These are phyloP conservation scores for Didymella exigua DNA, from an alignment of 2,329 filamentous ascomycete genomes.

Conservation along the genomic window DNA sequence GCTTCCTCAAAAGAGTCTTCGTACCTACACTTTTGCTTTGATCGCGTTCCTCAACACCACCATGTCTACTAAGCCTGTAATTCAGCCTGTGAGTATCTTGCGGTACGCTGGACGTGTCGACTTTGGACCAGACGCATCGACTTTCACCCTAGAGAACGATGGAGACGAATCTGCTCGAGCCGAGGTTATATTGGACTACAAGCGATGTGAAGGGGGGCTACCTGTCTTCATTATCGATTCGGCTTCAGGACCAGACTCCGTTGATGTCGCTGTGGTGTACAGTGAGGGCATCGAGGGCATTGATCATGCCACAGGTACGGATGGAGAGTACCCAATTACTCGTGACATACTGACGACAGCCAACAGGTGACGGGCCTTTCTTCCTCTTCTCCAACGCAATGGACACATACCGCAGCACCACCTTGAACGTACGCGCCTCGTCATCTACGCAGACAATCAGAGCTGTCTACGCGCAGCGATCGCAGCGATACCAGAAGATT, in stretches of 20 bases:
- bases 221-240: slow-evolving; percentile 9
- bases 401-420: slow-evolving; percentile 15
- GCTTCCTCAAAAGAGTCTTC: no score
- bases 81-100: slow-evolving; percentile 1
- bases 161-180: neutral
- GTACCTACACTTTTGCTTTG: neutral
- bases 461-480: slow-evolving; percentile 10
- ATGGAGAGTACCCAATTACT: neutral
- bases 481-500: slow-evolving; percentile 18
- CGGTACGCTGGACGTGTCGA: neutral
- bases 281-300: slow-evolving; percentile 18
- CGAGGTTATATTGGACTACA: slow-evolving; percentile 14
- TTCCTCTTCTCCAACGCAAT: slow-evolving; percentile 20
- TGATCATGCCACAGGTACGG: slow-evolving; percentile 10
- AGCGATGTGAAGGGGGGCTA: slow-evolving; percentile 13
- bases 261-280: slow-evolving; percentile 5
- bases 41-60: neutral
- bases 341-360: neutral
- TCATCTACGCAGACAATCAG: neutral
- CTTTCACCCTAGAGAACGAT: neutral
- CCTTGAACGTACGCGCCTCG: neutral
- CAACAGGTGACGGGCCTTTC: slow-evolving; percentile 15
- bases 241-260: neutral
- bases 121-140: neutral
- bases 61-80: neutral